Percentiles rank a stretch among this genome's conserved stretches.
Conservation (phyloP, 345 rosid species). For the Syzygium jambos region DNA sequence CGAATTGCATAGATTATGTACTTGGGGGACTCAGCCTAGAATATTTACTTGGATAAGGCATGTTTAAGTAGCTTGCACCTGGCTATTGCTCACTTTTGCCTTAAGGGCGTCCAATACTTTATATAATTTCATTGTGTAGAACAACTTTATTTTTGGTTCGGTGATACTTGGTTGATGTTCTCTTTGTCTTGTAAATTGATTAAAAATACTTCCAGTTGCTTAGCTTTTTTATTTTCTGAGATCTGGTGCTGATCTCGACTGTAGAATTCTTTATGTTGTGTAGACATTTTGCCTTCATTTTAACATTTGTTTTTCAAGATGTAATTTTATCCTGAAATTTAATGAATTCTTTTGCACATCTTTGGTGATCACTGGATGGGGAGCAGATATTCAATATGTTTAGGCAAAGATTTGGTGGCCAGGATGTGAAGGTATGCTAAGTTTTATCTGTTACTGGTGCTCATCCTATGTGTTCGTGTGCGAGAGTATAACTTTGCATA, state of each 20-base stretch:
- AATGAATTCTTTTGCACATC: background rate
- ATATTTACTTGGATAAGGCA: background rate
- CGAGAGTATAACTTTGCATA: background rate
- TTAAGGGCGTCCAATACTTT: background rate
- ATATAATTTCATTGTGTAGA: background rate
- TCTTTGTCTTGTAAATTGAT: background rate
- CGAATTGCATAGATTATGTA: background rate
- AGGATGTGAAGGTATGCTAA: slow-evolving; percentile 77
- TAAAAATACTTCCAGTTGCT: background rate
- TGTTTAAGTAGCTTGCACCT: background rate
- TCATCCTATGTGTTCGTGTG: background rate
- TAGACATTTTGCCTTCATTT: background rate
- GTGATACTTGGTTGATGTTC: background rate
- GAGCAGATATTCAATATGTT: slow-evolving; percentile 56
- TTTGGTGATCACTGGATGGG: background rate
- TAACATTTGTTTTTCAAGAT: background rate
- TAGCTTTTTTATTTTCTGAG: background rate
- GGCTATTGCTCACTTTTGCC: background rate
- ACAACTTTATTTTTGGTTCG: background rate
- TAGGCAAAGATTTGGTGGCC: slow-evolving; percentile 64
- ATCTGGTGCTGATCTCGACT: background rate
- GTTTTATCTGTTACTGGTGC: background rate
- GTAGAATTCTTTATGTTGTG: background rate
- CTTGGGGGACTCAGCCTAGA: background rate
- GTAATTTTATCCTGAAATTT: background rate